Base-by-base conservation (phyloP, 2,329 filamentous ascomycete genomes). In the Elsinoe fawcettii region DNA sequence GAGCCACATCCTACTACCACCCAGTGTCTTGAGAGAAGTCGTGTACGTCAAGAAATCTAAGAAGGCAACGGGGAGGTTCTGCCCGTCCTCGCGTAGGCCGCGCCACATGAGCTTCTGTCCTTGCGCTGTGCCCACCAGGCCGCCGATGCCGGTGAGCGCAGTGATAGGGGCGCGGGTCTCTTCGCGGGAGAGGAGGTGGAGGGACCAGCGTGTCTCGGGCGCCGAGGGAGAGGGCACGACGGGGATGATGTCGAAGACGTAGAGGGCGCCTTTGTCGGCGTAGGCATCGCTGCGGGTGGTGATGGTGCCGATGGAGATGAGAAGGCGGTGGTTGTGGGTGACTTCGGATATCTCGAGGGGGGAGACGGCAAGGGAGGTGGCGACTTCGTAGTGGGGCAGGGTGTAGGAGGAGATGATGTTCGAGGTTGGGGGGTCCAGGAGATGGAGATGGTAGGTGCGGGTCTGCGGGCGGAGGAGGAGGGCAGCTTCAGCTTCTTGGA, bases 1-100 rank as follows among this genome's bases (percentile, higher is more conserved):
- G 9, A 96, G 78, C 66, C 88, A 90, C 68, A 99, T 78, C 0
- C 92, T 91, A 0, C 90, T 95, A 1, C 86, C 84, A 2, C 84
- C 84, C 16, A 99, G 78, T 65, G 90, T 88, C 67, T 91, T 93
- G 56, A 90, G 81, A n/a, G 86, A 83, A 2, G 85, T 88, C 11
- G 96, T 89, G 66, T 96, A 93, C 71, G 88, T 95, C 73, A 89
- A 93, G 84, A 96, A 95, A 67, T 99, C 93, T 79, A 99, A 87
- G 68, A 99, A 99, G 0, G 93, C 93, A 2, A 99, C 92, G 0
- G 93, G 93, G 0, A 97, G 77, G 55, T 97, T 80, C 1, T 88
- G 90, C 0, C 91, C 90, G 68, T 99, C 93, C 70, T 99, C 93
- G 70, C 96, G 96, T 2, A 99, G 79, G 39, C 93, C 93, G 59